phyloP scores from a whole-genome alignment of 1,284 basidiomycete species.

The Vanrija sp. region DNA sequence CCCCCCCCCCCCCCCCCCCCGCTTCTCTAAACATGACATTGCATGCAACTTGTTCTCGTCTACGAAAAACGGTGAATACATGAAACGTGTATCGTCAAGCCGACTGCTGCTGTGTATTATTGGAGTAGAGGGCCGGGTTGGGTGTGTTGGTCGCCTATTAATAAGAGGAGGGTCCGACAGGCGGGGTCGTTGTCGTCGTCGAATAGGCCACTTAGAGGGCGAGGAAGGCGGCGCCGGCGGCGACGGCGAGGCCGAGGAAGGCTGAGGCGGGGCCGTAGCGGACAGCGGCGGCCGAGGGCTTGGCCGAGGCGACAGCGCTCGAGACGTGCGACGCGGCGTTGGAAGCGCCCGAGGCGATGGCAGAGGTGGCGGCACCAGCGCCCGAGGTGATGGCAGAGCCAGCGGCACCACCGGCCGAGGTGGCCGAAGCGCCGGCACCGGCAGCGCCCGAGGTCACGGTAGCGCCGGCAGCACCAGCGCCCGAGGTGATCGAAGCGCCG shows the following conservation, averaged over 20 bases:
- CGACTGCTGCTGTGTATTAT: too few species aligned
- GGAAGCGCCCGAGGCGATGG: not conserved
- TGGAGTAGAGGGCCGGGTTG: too few species aligned
- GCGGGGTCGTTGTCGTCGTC: too few species aligned
- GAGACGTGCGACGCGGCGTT: not conserved
- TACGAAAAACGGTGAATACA: too few species aligned
- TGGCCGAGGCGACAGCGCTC: slow-evolving; percentile 1
- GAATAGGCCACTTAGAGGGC: not conserved
- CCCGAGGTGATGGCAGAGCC: not conserved
- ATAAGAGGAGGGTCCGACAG: too few species aligned
- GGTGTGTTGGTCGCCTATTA: too few species aligned
- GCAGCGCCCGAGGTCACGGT: not conserved
- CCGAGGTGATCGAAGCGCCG: not conserved
- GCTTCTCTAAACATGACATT: too few species aligned
- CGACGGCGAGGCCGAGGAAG: slow-evolving; percentile 4
- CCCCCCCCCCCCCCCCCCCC: too few species aligned
- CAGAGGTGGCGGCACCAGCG: not conserved
- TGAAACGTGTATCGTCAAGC: too few species aligned
- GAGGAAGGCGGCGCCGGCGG: not conserved
- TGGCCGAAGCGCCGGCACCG: not conserved
- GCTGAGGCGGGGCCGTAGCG: slow-evolving; percentile 1
- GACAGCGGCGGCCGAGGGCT: not conserved
- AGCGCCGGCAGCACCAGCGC: not conserved
- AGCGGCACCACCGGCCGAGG: slow-evolving; percentile 3
- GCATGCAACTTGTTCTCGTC: too few species aligned